phyloP scores from a whole-genome alignment of 2,329 filamentous ascomycete species.

The Alternaria triticimaculans region DNA sequence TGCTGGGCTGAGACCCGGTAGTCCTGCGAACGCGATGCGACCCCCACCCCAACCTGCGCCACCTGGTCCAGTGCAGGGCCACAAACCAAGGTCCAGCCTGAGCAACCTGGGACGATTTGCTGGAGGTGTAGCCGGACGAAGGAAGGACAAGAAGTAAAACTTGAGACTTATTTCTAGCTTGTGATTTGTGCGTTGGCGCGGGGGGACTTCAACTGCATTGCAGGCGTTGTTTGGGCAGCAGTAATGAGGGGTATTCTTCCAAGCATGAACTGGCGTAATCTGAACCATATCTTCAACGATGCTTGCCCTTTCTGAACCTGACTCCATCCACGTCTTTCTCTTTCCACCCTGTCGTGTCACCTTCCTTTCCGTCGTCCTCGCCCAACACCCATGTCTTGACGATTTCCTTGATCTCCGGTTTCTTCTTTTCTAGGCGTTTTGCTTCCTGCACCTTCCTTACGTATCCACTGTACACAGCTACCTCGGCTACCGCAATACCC shows the following conservation, averaged over 20 bases:
- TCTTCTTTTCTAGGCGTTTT: constrained; percentile 66
- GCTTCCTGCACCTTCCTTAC: constrained; percentile 73
- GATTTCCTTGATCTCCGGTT: constrained; percentile 71
- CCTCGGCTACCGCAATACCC: constrained; percentile 75
- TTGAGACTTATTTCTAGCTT: neutral
- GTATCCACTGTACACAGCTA: constrained; percentile 78
- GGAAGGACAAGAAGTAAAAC: constrained; percentile 43
- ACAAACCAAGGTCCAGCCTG: constrained; percentile 51
- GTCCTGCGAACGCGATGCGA: constrained; percentile 30
- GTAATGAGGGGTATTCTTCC: neutral
- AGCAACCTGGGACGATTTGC: constrained; percentile 55
- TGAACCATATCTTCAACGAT: constrained; percentile 43
- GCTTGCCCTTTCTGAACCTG: constrained; percentile 54
- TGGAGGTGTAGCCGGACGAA: constrained; percentile 49
- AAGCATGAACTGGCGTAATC: constrained; percentile 11
- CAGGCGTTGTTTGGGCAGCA: constrained; percentile 15
- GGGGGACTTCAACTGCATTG: constrained; percentile 29
- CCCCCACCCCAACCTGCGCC: constrained; percentile 25
- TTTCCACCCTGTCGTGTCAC: constrained; percentile 16
- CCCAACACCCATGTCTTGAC: constrained; percentile 72
- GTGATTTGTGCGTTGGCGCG: constrained; percentile 8
- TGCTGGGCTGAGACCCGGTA: constrained; percentile 25
- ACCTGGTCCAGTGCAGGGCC: constrained; percentile 30
- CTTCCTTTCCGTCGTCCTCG: constrained; percentile 20
- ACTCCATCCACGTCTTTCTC: constrained; percentile 41